phyloP scores from a whole-genome alignment of 2,329 filamentous ascomycete species.

The Xylariaceae sp. region DNA sequence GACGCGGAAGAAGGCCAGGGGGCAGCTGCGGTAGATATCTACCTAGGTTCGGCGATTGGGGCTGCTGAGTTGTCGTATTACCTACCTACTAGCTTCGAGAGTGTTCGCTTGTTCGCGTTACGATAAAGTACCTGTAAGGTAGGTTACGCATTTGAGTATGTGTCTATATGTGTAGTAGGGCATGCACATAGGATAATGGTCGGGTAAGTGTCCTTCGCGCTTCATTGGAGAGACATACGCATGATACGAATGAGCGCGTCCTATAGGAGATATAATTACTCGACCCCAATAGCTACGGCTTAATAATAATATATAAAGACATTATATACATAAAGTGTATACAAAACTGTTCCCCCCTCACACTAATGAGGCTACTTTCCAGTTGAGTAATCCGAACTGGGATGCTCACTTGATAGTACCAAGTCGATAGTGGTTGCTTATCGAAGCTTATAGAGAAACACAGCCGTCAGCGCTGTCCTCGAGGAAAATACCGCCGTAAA shows the following conservation, averaged over 20 bases:
- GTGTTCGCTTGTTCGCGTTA: background rate
- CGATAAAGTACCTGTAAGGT: background rate
- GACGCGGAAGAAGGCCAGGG: conserved; percentile 10
- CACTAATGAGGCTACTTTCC: background rate
- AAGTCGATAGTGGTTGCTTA: background rate
- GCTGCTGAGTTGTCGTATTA: background rate
- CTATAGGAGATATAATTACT: background rate
- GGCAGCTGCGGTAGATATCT: conserved; percentile 7
- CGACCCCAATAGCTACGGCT: background rate
- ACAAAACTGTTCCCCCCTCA: background rate
- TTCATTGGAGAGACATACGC: background rate
- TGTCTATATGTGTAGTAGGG: background rate
- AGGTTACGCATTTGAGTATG: background rate
- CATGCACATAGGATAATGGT: background rate
- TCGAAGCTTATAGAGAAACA: conserved; percentile 41
- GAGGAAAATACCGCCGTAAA: conserved; percentile 54
- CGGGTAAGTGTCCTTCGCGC: background rate
- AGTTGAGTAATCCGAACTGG: background rate
- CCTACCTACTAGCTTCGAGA: too few relatives aligned
- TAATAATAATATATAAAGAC: background rate
- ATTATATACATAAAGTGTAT: background rate
- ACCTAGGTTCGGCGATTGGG: too few relatives aligned
- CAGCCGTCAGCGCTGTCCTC: conserved; percentile 49
- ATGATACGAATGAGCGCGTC: background rate
- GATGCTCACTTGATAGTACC: background rate